Evolutionary conservation across 768 basidiomycete species (phyloP).

Genomic region (Suillus hirtellus): DNA sequence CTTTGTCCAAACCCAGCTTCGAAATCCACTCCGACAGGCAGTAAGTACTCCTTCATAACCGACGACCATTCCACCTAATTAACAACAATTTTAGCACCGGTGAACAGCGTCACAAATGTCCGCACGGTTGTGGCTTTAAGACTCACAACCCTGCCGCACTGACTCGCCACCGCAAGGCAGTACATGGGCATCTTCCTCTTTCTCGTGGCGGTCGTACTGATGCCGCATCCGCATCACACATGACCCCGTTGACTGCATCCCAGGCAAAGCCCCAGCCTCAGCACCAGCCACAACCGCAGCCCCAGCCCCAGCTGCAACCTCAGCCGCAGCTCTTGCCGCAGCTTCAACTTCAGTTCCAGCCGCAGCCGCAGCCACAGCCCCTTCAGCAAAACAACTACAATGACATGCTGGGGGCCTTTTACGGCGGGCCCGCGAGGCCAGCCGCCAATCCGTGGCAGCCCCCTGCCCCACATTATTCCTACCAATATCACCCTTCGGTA

Average conservation of each 20-base stretch:
- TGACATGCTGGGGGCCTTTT: neutral
- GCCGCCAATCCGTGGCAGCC: neutral
- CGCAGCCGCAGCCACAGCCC: neutral
- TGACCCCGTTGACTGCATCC: neutral
- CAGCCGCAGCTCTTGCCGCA: neutral
- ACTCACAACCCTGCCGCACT: constrained; percentile 28
- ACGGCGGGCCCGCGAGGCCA: neutral
- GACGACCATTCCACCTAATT: neutral
- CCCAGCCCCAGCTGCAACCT: too few relatives aligned
- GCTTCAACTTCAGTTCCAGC: neutral
- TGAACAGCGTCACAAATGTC: constrained; percentile 12
- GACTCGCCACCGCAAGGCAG: constrained; percentile 24
- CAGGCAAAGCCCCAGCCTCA: neutral
- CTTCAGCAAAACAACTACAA: neutral
- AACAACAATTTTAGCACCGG: constrained; percentile 22
- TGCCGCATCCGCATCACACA: neutral
- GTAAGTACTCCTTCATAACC: constrained; percentile 11
- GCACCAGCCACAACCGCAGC: neutral
- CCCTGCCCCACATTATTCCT: neutral
- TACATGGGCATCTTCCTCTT: constrained; percentile 23
- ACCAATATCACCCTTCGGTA: neutral
- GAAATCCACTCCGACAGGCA: constrained; percentile 21
- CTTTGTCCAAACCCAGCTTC: constrained; percentile 23
- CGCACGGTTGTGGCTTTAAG: constrained; percentile 16
- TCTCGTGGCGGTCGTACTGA: neutral